These are phyloP conservation scores for Xylaria polymorpha DNA, from an alignment of 2,329 filamentous ascomycete species.

Conservation along the genomic window DNA sequence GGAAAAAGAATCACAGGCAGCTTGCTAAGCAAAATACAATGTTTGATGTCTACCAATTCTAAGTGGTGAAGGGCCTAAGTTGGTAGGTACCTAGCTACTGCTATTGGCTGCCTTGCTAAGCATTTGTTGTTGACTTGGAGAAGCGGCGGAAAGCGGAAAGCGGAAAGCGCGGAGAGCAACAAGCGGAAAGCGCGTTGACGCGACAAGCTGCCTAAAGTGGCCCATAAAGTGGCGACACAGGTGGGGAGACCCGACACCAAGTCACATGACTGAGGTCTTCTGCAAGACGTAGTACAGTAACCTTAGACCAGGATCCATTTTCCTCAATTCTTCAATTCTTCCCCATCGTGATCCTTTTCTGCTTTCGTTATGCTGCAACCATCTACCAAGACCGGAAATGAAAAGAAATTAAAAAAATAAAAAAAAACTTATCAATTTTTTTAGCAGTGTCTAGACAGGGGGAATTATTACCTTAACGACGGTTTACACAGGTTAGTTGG, in stretches of 20 bases:
- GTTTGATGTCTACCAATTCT: neutral
- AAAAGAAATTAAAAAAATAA: no score
- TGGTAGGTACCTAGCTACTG: neutral
- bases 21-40: slow-evolving; percentile 3
- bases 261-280: slow-evolving; percentile 43
- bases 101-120: slow-evolving; percentile 24
- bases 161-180: neutral
- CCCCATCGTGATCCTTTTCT: neutral
- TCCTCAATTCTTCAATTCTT: no score
- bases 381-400: neutral
- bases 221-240: neutral
- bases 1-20: neutral
- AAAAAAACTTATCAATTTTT: neutral
- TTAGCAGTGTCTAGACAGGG: neutral
- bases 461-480: neutral
- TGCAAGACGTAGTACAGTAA: neutral
- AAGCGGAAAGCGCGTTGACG: slow-evolving; percentile 45
- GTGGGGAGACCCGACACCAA: slow-evolving; percentile 44
- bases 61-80: neutral
- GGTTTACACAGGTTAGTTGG: neutral
- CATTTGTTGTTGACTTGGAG: slow-evolving; percentile 41
- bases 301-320: no score
- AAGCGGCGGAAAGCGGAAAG: slow-evolving; percentile 37
- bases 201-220: slow-evolving; percentile 24
- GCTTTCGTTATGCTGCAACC: neutral